phyloP scores from a whole-genome alignment of 805 yeast genomes.

The Tetrapisispora nanseiensis region DNA sequence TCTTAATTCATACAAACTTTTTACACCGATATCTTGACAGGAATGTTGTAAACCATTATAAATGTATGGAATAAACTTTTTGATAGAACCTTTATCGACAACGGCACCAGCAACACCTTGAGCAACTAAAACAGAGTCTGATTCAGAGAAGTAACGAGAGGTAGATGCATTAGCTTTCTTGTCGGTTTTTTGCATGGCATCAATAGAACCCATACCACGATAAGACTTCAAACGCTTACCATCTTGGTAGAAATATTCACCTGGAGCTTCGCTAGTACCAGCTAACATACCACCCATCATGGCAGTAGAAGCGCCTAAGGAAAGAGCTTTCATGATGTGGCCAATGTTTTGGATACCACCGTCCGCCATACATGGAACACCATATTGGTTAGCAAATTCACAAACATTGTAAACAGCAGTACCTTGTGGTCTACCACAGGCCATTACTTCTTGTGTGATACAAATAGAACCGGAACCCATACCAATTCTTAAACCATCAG shows the following conservation, averaged over 20 bases:
- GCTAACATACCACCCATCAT: constrained; percentile 99
- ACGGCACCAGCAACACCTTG: constrained; percentile 98
- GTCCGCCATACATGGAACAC: constrained; percentile 98
- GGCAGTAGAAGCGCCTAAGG: constrained; percentile 92
- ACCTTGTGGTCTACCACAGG: constrained; percentile 99
- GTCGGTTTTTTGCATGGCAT: constrained; percentile 91
- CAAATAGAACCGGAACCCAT: constrained; percentile 99
- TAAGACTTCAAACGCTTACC: constrained; percentile 95
- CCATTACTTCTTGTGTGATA: constrained; percentile 99
- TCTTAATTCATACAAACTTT: constrained; percentile 55
- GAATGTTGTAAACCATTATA: constrained; percentile 96
- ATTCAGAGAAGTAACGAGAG: constrained; percentile 94
- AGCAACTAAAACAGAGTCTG: constrained; percentile 91
- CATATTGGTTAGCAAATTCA: constrained; percentile 88
- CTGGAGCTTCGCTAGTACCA: constrained; percentile 97
- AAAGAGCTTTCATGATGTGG: constrained; percentile 92
- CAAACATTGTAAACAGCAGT: constrained; percentile 93
- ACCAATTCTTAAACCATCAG: constrained; percentile 96
- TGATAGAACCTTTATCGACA: constrained; percentile 90
- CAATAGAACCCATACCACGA: constrained; percentile 99
- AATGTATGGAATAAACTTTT: constrained; percentile 88
- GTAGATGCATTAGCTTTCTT: constrained; percentile 92
- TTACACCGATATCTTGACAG: constrained; percentile 93
- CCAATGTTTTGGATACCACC: constrained; percentile 99
- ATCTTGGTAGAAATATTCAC: constrained; percentile 94